Evolutionary conservation across 176 grass and related monocot genomes (phyloP).

Genomic region (Oryza punctata): DNA sequence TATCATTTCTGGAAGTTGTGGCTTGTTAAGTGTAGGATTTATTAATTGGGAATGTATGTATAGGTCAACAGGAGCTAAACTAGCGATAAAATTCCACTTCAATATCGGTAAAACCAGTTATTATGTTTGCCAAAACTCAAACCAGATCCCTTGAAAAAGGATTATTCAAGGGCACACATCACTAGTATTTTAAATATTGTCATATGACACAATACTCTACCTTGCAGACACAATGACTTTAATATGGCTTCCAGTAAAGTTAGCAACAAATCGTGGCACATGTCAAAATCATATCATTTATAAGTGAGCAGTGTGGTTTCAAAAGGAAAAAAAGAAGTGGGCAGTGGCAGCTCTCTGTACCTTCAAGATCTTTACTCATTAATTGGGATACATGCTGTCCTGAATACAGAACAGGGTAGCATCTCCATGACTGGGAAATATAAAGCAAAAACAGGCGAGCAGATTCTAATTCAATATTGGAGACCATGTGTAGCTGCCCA

Average conservation of each 20-base stretch:
- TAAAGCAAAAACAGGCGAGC: not conserved
- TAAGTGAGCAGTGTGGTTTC: not conserved
- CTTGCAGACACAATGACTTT: not conserved
- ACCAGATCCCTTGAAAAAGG: not conserved
- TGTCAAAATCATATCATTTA: slow-evolving; percentile 3
- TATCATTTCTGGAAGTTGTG: not conserved
- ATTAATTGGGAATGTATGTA: not conserved
- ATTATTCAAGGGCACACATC: not conserved
- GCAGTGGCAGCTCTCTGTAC: not conserved
- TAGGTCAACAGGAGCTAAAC: not conserved
- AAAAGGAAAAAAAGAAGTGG: not conserved
- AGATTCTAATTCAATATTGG: not conserved
- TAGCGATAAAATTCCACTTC: not conserved
- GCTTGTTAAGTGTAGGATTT: not conserved
- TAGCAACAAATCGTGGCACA: not conserved
- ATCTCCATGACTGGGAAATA: not conserved
- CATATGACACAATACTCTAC: not conserved
- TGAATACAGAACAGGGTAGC: not conserved
- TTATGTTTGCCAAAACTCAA: not conserved
- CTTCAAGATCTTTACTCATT: not conserved
- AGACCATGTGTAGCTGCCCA: not conserved
- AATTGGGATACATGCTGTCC: not conserved
- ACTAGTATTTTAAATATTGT: slow-evolving; percentile 1
- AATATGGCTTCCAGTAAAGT: not conserved
- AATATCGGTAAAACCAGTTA: not conserved